Percentiles rank a stretch among this genome's conserved stretches.
These are phyloP conservation scores for Phalaenopsis hybrid DNA, from an alignment of 116 monocot genomes.

Conservation along the genomic window DNA sequence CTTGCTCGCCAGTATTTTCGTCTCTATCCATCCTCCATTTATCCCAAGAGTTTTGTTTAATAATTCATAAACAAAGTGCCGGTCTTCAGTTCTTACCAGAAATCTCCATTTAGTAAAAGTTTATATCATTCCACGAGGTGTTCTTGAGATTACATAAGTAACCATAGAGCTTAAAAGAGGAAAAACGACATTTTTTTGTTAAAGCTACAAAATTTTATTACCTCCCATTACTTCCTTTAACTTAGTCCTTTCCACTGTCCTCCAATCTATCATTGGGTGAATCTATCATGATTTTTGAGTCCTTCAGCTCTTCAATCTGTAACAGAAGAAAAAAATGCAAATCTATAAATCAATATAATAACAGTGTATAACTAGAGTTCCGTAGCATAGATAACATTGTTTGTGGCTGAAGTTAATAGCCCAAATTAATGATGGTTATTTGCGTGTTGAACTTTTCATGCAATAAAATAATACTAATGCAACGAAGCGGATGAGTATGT, in stretches of 20 bases:
- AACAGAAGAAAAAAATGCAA: neutral
- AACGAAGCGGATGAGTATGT: too few relatives aligned
- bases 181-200: neutral
- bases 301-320: constrained; percentile 16
- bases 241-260: neutral
- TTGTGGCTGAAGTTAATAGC: too few relatives aligned
- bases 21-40: neutral
- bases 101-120: neutral
- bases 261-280: neutral
- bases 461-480: too few relatives aligned
- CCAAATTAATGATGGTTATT: too few relatives aligned
- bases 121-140: neutral
- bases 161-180: neutral
- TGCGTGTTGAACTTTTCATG: too few relatives aligned
- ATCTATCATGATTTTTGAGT: constrained; percentile 6
- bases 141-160: neutral
- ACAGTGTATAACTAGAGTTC: too few relatives aligned
- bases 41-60: neutral
- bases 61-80: neutral
- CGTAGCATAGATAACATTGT: too few relatives aligned
- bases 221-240: neutral
- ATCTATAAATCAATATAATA: neutral
- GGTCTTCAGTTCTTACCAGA: neutral
- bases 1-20: neutral
- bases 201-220: neutral